Base-by-base conservation (phyloP, 2,329 filamentous ascomycete species). In the Hypoxylon sp. region DNA sequence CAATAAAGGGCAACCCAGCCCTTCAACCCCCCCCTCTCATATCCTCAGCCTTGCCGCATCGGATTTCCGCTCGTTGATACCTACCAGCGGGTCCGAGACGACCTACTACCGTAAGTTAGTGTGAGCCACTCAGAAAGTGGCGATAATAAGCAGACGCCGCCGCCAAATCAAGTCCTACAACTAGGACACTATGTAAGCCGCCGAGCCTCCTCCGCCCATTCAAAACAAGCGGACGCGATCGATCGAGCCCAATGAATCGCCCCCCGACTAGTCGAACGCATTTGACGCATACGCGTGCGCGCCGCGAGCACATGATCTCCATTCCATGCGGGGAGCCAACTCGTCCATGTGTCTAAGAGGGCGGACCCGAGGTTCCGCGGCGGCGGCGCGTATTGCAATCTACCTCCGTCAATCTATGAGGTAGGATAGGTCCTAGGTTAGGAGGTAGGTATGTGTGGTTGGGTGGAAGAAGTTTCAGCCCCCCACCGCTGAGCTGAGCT, bases 251-350 rank as follows among this genome's bases (percentile, higher is more conserved):
- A 31, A 31, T 31, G 29, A 31, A 31, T 31, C 29, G 1, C 29
- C 29, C 8, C 29, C 8, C 19, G 19, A 31, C 2, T 31, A 26
- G 26, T 31, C 8, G 29, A 31, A 31, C 29, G 29, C 24, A 10
- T 5, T 24, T 3, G 35, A 22, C 31, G 26, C 24, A 10, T 5
- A 35, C 9, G 35, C 53, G n/a, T 13, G 8, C 47, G 44, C 61
- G 48, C 62, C 61, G 48, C 62, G 33, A 57, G 58, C 68, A 70
- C 68, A 71, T 71, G 68, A 71, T 68, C 39, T 22, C 58, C 35
- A 29, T 24, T 24, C 26, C 48, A 68, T 71, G 68, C 68, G 68
- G 68, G 65, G 59, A 66, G 39, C 11, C 11, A 26, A n/a, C 11
- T 19, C 24, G 33, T 19, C 9, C 39, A 14, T 24, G 26, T 26